Base-by-base conservation (phyloP, 106 monocot genomes). In the Vanilla planifolia region DNA sequence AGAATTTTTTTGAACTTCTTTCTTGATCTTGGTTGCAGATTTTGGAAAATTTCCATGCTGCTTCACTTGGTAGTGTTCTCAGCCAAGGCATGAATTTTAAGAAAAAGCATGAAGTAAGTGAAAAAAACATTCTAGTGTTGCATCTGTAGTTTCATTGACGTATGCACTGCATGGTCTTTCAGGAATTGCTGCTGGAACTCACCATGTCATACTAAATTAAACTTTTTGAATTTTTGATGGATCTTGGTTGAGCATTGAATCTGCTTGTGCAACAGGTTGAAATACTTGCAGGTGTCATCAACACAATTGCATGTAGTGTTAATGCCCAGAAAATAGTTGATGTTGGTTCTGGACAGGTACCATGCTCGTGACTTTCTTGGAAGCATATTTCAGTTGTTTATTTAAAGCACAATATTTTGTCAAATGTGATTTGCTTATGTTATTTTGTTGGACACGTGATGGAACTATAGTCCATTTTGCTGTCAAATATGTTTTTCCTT, bases 281-380 rank as follows among this genome's bases (percentile, higher is more conserved):
- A 64, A 73, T 75, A 39, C 75, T 96, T 8, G 75, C 90, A 60
- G 78, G 80, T 21, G 71, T 74, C 39, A 63, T 81, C 48, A 81
- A 44, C 53, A 57, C 30, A 25, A 60, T 84, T 73, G 86, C 86
- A 6, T 29, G 13, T 66, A 42, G 30, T 67, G 74, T 73, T 68
- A 76, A 81, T 63, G 73, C 95, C 21, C 48, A 78, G 24, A 89
- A 76, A 47, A 36, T 96, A 48, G 69, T 96, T 74, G 95, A 96
- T 79, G 95, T 96, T 74, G 95, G 89, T 72, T 71, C 94, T 80
- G 94, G 94, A 48, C 94, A 94, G 94, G 94, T 94, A 73, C 26
- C 22, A 37, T 28, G 55, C 8, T 40, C 15, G 3, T 37, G 46
- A 22, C 15, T 25, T 45, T n/a, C n/a, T 70, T 51, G 26, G 9